phyloP scores from a whole-genome alignment of 352 stramenopile species.

The Phytophthora syringae region DNA sequence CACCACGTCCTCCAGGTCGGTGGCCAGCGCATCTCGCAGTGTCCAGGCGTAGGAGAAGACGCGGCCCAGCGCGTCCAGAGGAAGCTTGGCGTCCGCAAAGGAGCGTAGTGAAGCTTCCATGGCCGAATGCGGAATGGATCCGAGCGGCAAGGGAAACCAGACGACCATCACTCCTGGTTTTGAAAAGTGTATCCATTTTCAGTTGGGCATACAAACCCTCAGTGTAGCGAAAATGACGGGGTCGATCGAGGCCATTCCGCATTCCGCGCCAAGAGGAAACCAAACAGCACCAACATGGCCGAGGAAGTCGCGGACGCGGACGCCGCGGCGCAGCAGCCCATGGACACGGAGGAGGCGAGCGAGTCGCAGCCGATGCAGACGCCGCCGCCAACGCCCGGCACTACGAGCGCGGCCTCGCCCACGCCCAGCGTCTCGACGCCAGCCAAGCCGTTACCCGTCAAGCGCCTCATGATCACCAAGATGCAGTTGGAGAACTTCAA shows the following conservation, averaged over 20 bases:
- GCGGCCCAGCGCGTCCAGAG: conserved; percentile 52
- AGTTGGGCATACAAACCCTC: not conserved
- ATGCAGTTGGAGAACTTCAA: conserved; percentile 99
- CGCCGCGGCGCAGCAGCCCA: not conserved
- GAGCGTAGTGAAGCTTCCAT: conserved; percentile 13
- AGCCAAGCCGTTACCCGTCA: conserved; percentile 32
- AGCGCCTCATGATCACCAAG: conserved; percentile 97
- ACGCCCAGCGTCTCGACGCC: conserved; percentile 21
- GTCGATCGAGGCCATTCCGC: conserved; percentile 16
- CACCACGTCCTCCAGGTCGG: conserved; percentile 38
- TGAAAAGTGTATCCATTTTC: conserved; percentile 9
- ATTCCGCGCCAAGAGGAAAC: conserved; percentile 12
- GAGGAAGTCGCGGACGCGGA: conserved; percentile 10
- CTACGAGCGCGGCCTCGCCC: not conserved
- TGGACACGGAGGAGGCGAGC: conserved; percentile 1
- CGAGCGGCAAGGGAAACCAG: not conserved
- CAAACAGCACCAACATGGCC: conserved; percentile 15
- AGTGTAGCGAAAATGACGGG: not conserved
- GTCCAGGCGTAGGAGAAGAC: conserved; percentile 54
- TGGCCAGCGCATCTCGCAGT: conserved; percentile 40
- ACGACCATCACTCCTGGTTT: conserved; percentile 15
- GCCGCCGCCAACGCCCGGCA: not conserved
- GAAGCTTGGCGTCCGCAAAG: conserved; percentile 36
- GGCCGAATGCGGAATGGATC: conserved; percentile 11
- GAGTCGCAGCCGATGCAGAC: not conserved